Conservation (phyloP, 345 rosid genomes). For the Capsella bursapastoris region DNA sequence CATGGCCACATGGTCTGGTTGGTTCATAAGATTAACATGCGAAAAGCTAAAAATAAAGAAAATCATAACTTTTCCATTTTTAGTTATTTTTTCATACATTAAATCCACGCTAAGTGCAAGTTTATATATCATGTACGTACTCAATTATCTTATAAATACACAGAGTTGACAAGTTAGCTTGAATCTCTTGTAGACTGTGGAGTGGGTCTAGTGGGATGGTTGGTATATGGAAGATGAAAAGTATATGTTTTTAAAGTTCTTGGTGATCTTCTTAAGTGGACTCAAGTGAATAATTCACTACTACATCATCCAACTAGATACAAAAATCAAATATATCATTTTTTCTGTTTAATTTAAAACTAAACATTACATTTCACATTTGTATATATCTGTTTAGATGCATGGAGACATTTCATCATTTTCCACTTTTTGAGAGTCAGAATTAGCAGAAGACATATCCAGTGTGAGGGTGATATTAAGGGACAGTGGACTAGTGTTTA, state of each 20-base stretch:
- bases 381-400: no score
- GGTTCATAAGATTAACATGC: constrained; percentile 21
- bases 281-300: no score
- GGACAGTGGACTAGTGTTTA: no score
- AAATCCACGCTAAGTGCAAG: neutral
- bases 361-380: no score
- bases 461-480: no score
- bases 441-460: no score
- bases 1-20: constrained; percentile 24
- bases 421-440: no score
- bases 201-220: neutral
- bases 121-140: neutral
- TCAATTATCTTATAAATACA: neutral
- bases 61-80: neutral
- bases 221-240: neutral
- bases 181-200: neutral
- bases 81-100: neutral
- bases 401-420: no score
- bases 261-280: no score
- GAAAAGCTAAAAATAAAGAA: neutral
- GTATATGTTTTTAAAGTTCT: neutral
- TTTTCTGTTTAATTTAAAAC: no score
- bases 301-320: no score
- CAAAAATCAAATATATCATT: no score
- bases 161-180: neutral